Base-by-base conservation (phyloP, 1,284 basidiomycete species). In the Heliocybe sulcata region DNA sequence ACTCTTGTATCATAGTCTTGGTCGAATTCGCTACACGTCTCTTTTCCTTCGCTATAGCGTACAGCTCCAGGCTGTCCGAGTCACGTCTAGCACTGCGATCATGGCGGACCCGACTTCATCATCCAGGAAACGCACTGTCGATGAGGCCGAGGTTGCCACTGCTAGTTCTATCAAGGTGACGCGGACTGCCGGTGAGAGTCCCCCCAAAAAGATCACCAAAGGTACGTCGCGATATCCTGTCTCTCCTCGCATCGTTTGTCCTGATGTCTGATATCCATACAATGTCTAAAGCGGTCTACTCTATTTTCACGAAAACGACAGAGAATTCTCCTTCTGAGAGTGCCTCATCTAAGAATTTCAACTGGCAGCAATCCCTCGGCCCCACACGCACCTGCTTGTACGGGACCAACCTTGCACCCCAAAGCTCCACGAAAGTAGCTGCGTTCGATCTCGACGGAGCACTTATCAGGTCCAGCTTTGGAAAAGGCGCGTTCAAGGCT, bases 381-480 rank as follows among this genome's bases (percentile, higher is more conserved):
- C 23, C 20, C 6, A 49, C 10, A 22, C 47, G 47, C 47, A 6
- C 47, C 2, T 89, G 87, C 69, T 70, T 89, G 25, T 77, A 88
- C 60, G 89, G 78, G 10, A 62, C 77, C 33, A 78, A 87, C 65
- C 71, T 82, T 4, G 61, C 66, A 3, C 85, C 88, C 0, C 64
- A 68, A 14, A 67, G 71, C 10, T 71, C 69, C 1, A 26, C 72
- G 8, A 86, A 84, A 58, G 78, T 94, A 19, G 90, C 92, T 3
- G 79, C 87, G 4, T 92, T 94, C 62, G 93, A 96, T 65, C 72
- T 97, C 3, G 94, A 97, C 65, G 93, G 91, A 0, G 95, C 92
- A 0, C 63, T 96, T 54, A 93, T 97, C 65, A 81, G 82, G 61
- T 79, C 81, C 2, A 72, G 71, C 38, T 75, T 76, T 47, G 77